Conservation (phyloP, 2,329 filamentous ascomycete genomes). For the Neoscytalidium dimidiatum region DNA sequence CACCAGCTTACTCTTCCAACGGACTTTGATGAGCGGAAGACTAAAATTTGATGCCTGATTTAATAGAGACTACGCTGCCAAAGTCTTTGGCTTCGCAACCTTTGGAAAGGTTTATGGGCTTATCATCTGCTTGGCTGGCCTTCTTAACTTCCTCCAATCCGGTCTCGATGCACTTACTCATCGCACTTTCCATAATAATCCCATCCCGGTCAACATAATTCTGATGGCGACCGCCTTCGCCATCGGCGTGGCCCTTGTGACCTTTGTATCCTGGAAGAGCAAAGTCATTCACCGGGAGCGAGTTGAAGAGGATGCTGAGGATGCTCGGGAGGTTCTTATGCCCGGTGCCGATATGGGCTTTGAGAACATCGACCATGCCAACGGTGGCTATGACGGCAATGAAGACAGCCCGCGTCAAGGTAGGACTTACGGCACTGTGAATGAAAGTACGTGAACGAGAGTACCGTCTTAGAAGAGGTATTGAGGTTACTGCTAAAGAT, state of each 20-base stretch:
- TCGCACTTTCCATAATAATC: slow-evolving; percentile 68
- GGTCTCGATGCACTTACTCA: slow-evolving; percentile 79
- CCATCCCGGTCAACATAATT: slow-evolving; percentile 74
- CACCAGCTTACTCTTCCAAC: not conserved
- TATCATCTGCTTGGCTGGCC: slow-evolving; percentile 80
- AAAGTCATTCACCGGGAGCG: slow-evolving; percentile 41
- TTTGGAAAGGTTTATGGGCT: slow-evolving; percentile 94
- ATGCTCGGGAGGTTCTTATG: slow-evolving; percentile 38
- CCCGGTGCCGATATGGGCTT: slow-evolving; percentile 27
- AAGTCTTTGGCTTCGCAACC: slow-evolving; percentile 87
- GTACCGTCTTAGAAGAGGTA: not conserved
- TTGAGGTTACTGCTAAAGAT: too few species aligned
- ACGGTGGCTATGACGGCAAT: not conserved
- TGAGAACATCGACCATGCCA: not conserved
- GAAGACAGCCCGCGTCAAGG: not conserved
- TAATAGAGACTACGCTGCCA: slow-evolving; percentile 74
- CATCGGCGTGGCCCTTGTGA: slow-evolving; percentile 67
- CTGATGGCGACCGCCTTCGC: slow-evolving; percentile 63
- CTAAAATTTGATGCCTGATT: slow-evolving; percentile 22
- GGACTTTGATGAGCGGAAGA: not conserved
- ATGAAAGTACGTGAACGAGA: not conserved
- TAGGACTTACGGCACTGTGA: not conserved
- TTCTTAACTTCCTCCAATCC: slow-evolving; percentile 82
- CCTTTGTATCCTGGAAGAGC: slow-evolving; percentile 62
- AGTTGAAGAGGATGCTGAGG: slow-evolving; percentile 39